Conservation (phyloP, 1,139 yeast genomes). For the Suhomyces coccinellae region DNA sequence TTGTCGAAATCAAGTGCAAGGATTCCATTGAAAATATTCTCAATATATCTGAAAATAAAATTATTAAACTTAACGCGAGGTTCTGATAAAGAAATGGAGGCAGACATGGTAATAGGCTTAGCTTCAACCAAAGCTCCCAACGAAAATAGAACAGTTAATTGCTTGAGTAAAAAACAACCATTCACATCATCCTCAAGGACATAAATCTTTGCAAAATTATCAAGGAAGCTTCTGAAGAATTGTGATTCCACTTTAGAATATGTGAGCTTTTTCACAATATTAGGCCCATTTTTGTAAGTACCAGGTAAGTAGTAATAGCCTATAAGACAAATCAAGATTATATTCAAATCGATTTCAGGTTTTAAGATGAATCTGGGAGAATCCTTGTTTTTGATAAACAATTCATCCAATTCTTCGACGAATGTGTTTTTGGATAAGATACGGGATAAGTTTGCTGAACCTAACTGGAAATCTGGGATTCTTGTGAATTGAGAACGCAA, state of each 20-base stretch:
- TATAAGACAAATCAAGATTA: conserved; percentile 28
- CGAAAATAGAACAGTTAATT: conserved; percentile 26
- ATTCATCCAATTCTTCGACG: conserved; percentile 23
- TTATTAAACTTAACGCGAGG: conserved; percentile 18
- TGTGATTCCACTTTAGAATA: conserved; percentile 30
- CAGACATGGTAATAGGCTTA: conserved; percentile 3
- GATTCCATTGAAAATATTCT: conserved; percentile 28
- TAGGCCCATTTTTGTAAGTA: conserved; percentile 26
- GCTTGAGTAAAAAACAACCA: conserved; percentile 23
- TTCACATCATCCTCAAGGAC: conserved; percentile 6
- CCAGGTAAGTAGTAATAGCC: conserved; percentile 33
- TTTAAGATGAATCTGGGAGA: neutral
- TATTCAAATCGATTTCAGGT: conserved; percentile 21
- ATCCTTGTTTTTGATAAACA: conserved; percentile 9
- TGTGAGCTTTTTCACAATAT: conserved; percentile 25
- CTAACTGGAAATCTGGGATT: conserved; percentile 44
- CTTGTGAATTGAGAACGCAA: conserved; percentile 60
- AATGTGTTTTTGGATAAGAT: conserved; percentile 37
- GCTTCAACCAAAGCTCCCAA: conserved; percentile 20
- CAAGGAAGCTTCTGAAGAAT: conserved; percentile 19
- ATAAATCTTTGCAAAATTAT: conserved; percentile 11
- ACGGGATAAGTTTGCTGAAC: conserved; percentile 39
- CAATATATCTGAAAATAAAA: conserved; percentile 35
- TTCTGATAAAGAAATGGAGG: conserved; percentile 13
- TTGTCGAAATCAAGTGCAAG: conserved; percentile 23